These are phyloP conservation scores for Rhodotorula toruloides DNA, from an alignment of 768 basidiomycete genomes.

Conservation along the genomic window DNA sequence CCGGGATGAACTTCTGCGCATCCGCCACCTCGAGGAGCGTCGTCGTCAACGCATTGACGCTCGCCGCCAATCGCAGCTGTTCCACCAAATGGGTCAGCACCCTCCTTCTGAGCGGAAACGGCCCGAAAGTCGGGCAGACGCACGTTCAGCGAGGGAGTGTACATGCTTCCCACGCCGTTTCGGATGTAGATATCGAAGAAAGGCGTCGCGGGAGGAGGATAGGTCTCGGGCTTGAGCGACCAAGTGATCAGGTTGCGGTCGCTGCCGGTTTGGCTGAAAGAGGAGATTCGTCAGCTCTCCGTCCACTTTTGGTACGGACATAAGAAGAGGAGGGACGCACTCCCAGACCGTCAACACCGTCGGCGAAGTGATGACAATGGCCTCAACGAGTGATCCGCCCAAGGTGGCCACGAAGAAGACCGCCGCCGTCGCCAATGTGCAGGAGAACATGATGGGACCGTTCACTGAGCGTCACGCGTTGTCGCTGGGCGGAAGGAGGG, in stretches of 20 bases:
- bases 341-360: background rate
- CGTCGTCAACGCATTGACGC: background rate
- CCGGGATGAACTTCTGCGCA: background rate
- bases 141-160: slow-evolving; percentile 17
- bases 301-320: background rate
- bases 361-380: background rate
- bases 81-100: background rate
- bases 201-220: slow-evolving; percentile 11
- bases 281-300: background rate
- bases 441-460: too few relatives aligned
- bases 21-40: slow-evolving; percentile 2
- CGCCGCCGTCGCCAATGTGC: too few relatives aligned
- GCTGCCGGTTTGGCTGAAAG: background rate
- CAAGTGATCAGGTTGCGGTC: background rate
- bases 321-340: background rate
- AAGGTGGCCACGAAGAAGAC: too few relatives aligned
- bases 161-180: slow-evolving; percentile 19
- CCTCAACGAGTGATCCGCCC: background rate
- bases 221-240: slow-evolving; percentile 16
- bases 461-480: too few relatives aligned
- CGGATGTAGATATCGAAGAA: slow-evolving; percentile 27
- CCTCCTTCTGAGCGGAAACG: too few relatives aligned
- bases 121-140: background rate
- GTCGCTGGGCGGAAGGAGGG: too few relatives aligned
- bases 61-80: slow-evolving; percentile 2